Conservation (phyloP, 2,329 filamentous ascomycete species). For the Exophiala oligosperma region DNA sequence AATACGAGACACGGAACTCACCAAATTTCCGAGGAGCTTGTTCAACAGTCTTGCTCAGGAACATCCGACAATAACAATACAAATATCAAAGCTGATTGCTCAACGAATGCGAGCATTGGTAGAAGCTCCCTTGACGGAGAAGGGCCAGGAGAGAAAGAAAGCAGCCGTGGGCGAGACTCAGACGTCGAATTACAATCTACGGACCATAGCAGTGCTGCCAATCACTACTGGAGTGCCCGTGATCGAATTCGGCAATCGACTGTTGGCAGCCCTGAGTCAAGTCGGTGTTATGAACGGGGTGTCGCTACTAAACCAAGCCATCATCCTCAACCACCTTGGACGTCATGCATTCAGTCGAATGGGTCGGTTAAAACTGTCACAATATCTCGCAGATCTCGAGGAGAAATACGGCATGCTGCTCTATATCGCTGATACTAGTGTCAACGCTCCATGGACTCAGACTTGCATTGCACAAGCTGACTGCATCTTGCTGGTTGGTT, state of each 20-base stretch:
- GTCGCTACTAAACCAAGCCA: conserved; percentile 87
- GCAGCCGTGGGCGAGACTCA: conserved; percentile 39
- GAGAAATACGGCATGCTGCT: conserved; percentile 95
- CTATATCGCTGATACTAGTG: conserved; percentile 94
- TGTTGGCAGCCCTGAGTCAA: conserved; percentile 85
- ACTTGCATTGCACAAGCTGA: conserved; percentile 97
- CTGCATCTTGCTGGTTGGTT: conserved; percentile 87
- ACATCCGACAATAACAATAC: conserved; percentile 97
- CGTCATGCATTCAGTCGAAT: conserved; percentile 96
- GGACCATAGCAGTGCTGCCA: conserved; percentile 88
- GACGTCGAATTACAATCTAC: conserved; percentile 85
- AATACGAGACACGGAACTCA: conserved; percentile 92
- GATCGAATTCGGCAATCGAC: conserved; percentile 85
- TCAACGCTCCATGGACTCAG: conserved; percentile 97
- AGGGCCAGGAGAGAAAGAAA: conserved; percentile 60
- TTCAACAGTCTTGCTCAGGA: conserved; percentile 98
- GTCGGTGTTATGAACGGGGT: conserved; percentile 88
- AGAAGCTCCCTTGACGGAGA: conserved; percentile 72
- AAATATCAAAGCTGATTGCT: conserved; percentile 97
- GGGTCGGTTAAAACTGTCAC: conserved; percentile 92
- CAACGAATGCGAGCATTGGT: conserved; percentile 88
- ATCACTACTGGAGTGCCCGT: conserved; percentile 91
- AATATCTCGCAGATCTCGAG: conserved; percentile 94
- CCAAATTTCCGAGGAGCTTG: conserved; percentile 90
- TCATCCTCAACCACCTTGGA: conserved; percentile 90